Evolutionary conservation across 805 yeast species (phyloP).

Genomic region (Saturnispora bothae): DNA sequence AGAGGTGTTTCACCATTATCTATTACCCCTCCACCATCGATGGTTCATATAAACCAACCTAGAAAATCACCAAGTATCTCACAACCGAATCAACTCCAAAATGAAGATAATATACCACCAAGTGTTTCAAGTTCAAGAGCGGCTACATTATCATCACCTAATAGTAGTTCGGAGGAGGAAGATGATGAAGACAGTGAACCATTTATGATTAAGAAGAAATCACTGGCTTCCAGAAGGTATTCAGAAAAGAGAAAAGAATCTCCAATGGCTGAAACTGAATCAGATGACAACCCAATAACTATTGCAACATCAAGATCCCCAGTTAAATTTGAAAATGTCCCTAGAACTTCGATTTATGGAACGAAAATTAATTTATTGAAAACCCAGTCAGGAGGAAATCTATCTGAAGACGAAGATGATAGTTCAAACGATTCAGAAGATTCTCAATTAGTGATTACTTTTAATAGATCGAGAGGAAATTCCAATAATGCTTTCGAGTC

Average conservation of each 20-base stretch:
- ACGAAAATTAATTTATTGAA: slow-evolving; percentile 9
- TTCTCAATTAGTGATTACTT: slow-evolving; percentile 10
- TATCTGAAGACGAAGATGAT: background rate
- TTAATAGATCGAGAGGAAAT: slow-evolving; percentile 4
- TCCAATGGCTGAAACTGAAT: background rate
- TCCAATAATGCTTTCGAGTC: background rate
- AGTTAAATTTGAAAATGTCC: background rate
- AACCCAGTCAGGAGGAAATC: background rate
- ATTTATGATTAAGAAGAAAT: slow-evolving; percentile 6
- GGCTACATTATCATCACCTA: background rate
- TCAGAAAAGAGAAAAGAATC: slow-evolving; percentile 1
- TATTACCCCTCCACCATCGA: background rate
- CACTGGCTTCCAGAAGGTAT: slow-evolving; percentile 6
- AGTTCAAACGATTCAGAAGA: slow-evolving; percentile 3
- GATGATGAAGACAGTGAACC: slow-evolving; percentile 6
- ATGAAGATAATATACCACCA: too few relatives aligned
- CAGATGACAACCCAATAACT: slow-evolving; percentile 1
- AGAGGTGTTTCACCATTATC: background rate
- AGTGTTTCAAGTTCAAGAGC: background rate
- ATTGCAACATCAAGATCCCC: background rate
- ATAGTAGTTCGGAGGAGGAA: slow-evolving; percentile 1
- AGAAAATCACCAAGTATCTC: background rate
- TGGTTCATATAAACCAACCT: background rate
- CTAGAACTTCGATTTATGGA: slow-evolving; percentile 11
- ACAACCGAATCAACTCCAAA: background rate